Evolutionary conservation across 2,329 filamentous ascomycete species (phyloP).

Genomic region (Sordariomycetes sp.): DNA sequence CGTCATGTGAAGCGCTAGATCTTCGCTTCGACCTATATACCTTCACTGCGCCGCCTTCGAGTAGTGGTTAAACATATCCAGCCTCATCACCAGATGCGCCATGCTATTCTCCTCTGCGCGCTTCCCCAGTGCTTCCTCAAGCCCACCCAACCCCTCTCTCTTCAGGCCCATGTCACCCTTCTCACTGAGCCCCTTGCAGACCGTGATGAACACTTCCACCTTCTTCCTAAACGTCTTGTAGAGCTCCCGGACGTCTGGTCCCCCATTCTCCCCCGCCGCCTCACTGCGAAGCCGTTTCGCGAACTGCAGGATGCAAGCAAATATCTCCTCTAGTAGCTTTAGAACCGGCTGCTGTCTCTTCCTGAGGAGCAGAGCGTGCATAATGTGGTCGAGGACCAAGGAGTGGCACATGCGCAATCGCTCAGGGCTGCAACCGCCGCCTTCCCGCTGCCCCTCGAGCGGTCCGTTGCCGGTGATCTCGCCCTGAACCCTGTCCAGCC

Average conservation of each 20-base stretch:
- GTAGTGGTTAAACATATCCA: conserved; percentile 66
- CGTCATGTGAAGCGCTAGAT: no score
- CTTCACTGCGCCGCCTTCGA: conserved; percentile 10
- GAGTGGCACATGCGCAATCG: conserved; percentile 61
- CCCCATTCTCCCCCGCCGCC: conserved; percentile 6
- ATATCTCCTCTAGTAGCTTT: conserved; percentile 66
- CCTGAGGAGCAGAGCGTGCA: conserved; percentile 61
- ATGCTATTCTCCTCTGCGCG: conserved; percentile 46
- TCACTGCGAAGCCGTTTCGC: conserved; percentile 34
- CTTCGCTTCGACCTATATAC: neutral
- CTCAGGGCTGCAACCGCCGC: conserved; percentile 48
- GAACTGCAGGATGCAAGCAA: conserved; percentile 61
- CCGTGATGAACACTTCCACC: conserved; percentile 62
- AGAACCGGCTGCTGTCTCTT: conserved; percentile 66
- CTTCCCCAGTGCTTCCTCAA: conserved; percentile 22
- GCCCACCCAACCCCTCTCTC: conserved; percentile 16
- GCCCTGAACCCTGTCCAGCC: conserved; percentile 52
- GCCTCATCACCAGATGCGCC: conserved; percentile 53
- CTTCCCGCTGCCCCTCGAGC: conserved; percentile 28
- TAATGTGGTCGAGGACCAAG: conserved; percentile 61
- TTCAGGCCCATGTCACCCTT: conserved; percentile 40
- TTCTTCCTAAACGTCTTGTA: conserved; percentile 62
- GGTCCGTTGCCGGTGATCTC: conserved; percentile 31
- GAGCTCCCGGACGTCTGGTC: conserved; percentile 27
- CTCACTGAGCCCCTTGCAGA: conserved; percentile 57